A percentile compares a stretch with the other conserved stretches of the same genome.
Evolutionary conservation across 2,329 filamentous ascomycete genomes (phyloP).

Genomic region (Coniochaeta sp.): DNA sequence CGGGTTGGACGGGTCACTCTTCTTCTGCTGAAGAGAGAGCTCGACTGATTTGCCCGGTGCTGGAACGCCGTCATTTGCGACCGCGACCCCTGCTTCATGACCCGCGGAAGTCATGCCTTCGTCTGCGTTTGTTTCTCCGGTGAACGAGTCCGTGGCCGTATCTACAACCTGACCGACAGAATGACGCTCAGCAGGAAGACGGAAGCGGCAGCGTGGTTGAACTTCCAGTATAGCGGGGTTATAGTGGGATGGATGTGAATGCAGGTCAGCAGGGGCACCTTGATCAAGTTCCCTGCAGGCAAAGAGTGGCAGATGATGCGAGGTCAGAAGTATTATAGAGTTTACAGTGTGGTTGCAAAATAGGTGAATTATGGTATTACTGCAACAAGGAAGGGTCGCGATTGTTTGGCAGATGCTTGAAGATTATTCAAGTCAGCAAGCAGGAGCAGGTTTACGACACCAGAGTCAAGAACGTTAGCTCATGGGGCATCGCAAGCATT

Average conservation of each 20-base stretch:
- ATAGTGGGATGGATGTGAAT: not conserved
- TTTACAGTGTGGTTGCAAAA: not conserved
- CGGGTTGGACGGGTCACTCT: conserved; percentile 16
- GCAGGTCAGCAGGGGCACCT: not conserved
- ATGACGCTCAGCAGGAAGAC: not conserved
- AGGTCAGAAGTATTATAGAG: not conserved
- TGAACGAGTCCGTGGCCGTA: not conserved
- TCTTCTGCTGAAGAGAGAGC: conserved; percentile 4
- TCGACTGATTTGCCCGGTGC: not conserved
- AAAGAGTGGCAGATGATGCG: not conserved
- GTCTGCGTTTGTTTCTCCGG: not conserved
- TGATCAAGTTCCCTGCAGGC: too few relatives aligned
- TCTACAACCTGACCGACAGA: not conserved
- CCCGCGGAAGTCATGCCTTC: not conserved
- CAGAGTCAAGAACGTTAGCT: not conserved
- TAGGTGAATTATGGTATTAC: not conserved
- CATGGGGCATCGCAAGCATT: not conserved
- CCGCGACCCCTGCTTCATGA: not conserved
- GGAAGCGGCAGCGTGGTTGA: not conserved
- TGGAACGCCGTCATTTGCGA: not conserved
- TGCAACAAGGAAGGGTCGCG: not conserved
- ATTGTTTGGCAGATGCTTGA: not conserved
- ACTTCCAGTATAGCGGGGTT: not conserved
- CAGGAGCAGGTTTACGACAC: not conserved
- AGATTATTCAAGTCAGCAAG: not conserved